phyloP scores from a whole-genome alignment of 2,329 filamentous ascomycete species.

The Epichloe uncinata region DNA sequence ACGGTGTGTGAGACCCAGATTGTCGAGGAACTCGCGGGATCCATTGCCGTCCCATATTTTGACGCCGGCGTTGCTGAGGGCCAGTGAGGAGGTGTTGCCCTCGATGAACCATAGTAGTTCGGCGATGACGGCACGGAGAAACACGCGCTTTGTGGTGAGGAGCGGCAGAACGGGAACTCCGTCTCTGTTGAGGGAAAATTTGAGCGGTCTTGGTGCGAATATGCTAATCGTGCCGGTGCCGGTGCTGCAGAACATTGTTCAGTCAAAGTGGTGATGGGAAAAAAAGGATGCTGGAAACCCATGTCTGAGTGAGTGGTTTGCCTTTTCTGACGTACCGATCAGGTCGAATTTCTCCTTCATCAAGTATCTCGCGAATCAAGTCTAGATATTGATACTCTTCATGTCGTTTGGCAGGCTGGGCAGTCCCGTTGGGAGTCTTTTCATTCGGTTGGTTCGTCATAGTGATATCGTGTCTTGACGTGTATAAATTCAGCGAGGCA shows the following conservation, averaged over 20 bases:
- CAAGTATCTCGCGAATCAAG: conserved; percentile 73
- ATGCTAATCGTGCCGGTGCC: conserved; percentile 86
- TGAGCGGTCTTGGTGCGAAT: conserved; percentile 76
- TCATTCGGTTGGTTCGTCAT: conserved; percentile 2
- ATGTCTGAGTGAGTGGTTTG: not conserved
- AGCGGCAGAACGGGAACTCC: conserved; percentile 65
- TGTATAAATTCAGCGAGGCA: not conserved
- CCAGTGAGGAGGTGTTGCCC: conserved; percentile 65
- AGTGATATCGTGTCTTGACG: not conserved
- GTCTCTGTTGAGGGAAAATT: conserved; percentile 63
- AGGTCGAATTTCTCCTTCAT: conserved; percentile 72
- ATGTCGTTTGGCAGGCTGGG: conserved; percentile 28
- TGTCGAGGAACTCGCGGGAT: conserved; percentile 79
- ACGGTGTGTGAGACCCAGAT: conserved; percentile 65
- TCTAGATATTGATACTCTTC: conserved; percentile 93
- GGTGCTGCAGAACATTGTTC: conserved; percentile 41
- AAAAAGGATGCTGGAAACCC: not conserved
- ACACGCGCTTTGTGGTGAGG: conserved; percentile 94
- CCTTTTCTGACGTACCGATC: conserved; percentile 48
- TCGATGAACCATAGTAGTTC: conserved; percentile 95
- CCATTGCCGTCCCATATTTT: conserved; percentile 99
- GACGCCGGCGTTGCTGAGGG: conserved; percentile 66
- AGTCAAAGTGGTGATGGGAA: not conserved
- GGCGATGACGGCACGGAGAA: conserved; percentile 74
- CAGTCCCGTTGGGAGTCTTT: not conserved